Evolutionary conservation across 2,329 filamentous ascomycete genomes (phyloP).

Genomic region (Dactylonectria macrodidyma): DNA sequence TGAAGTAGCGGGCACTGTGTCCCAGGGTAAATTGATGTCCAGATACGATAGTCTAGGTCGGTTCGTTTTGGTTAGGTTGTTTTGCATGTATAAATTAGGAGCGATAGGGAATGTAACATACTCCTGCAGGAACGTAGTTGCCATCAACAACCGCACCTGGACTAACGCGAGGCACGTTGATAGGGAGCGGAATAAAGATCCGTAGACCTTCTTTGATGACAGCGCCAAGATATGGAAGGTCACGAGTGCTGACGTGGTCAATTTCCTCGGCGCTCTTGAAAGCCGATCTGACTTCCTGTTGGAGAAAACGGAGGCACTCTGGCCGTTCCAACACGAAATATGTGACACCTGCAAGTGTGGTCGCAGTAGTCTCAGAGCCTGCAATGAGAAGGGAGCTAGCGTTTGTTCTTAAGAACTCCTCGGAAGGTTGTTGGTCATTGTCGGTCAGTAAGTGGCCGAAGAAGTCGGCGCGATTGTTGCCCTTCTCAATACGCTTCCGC

Average conservation of each 20-base stretch:
- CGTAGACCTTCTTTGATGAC: constrained; percentile 18
- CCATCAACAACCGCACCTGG: constrained; percentile 23
- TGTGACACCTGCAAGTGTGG: constrained; percentile 4
- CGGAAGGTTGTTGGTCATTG: not conserved
- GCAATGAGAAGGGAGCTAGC: no score
- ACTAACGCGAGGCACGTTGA: constrained; percentile 1
- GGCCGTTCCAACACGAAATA: not conserved
- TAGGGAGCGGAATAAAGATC: constrained; percentile 14
- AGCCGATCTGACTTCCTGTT: constrained; percentile 8
- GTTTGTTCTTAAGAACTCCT: no score
- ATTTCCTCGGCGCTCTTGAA: constrained; percentile 20
- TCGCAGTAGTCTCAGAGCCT: not conserved
- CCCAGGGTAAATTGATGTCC: constrained; percentile 4
- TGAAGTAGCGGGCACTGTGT: constrained; percentile 11
- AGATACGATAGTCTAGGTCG: constrained; percentile 14
- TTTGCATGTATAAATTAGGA: not conserved
- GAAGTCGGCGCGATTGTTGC: constrained; percentile 17
- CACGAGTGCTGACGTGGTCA: constrained; percentile 8
- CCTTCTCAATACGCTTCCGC: constrained; percentile 6
- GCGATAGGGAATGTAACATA: no score
- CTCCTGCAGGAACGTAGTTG: constrained; percentile 15
- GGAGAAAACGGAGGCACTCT: not conserved
- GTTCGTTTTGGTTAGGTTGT: not conserved
- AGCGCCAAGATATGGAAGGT: constrained; percentile 5
- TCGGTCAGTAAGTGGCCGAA: not conserved